A percentile compares a stretch with the other conserved stretches of the same genome.
These are phyloP conservation scores for Pyricularia sp. DNA, from an alignment of 2,329 filamentous ascomycete genomes.

Conservation along the genomic window DNA sequence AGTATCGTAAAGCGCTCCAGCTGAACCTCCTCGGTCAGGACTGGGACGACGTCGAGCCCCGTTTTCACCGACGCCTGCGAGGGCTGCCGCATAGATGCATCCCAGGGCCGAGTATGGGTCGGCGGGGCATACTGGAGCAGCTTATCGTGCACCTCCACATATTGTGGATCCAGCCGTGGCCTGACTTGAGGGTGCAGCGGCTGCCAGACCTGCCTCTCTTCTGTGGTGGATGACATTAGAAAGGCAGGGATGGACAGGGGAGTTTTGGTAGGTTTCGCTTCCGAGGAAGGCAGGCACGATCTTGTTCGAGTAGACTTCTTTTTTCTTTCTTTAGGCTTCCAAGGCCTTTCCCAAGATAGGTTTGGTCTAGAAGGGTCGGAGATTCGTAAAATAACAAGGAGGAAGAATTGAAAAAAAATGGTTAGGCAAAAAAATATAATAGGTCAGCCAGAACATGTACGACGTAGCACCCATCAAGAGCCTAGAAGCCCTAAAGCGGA, in stretches of 20 bases:
- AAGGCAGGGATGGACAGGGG: not conserved
- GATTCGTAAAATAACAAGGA: too few species aligned
- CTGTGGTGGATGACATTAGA: not conserved
- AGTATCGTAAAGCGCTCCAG: constrained; percentile 17
- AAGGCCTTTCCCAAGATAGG: not conserved
- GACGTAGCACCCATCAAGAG: not conserved
- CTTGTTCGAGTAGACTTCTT: not conserved
- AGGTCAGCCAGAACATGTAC: not conserved
- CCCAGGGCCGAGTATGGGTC: constrained; percentile 23
- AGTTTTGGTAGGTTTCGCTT: not conserved
- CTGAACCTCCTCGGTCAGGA: constrained; percentile 16
- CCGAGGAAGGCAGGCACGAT: not conserved
- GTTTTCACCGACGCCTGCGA: constrained; percentile 7
- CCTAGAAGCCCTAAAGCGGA: not conserved
- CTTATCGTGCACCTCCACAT: constrained; percentile 26
- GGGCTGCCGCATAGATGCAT: constrained; percentile 17
- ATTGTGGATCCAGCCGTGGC: constrained; percentile 24
- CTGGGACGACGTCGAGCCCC: constrained; percentile 16
- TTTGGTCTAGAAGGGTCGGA: not conserved
- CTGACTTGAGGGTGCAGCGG: constrained; percentile 23
- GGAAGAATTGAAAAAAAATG: not conserved
- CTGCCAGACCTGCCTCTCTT: constrained; percentile 12
- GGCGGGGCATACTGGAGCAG: constrained; percentile 25
- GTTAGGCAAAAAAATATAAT: not conserved
- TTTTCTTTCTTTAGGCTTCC: not conserved